Percentiles rank a stretch among this genome's conserved stretches.
These are phyloP conservation scores for Dictyostelium purpureum DNA, from an alignment of 78 protist species.

Conservation along the genomic window DNA sequence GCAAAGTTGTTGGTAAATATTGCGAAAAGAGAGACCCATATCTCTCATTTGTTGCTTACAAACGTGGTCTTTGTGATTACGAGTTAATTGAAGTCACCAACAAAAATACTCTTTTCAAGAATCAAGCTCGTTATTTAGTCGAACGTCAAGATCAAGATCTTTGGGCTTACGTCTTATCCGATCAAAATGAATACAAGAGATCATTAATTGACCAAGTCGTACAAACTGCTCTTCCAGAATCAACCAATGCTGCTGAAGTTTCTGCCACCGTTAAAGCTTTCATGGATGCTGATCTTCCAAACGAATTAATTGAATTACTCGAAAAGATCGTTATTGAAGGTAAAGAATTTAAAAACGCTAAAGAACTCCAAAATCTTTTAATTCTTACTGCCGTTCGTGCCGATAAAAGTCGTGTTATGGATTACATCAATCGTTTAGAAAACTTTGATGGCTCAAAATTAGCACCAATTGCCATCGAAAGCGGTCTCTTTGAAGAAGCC, in stretches of 20 bases:
- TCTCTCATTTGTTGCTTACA: slow-evolving; percentile 94
- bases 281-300: slow-evolving; percentile 98
- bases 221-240: slow-evolving; percentile 97
- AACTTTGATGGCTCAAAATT: slow-evolving; percentile 98
- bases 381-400: slow-evolving; percentile 99
- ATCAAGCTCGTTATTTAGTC: slow-evolving; percentile 98
- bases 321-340: slow-evolving; percentile 98
- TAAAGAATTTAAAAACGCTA: slow-evolving; percentile 93
- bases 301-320: slow-evolving; percentile 99
- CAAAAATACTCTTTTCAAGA: slow-evolving; percentile 96
- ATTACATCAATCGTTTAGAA: slow-evolving; percentile 97
- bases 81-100: slow-evolving; percentile 97
- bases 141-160: slow-evolving; percentile 96
- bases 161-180: slow-evolving; percentile 96
- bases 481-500: slow-evolving; percentile 98
- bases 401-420: slow-evolving; percentile 93
- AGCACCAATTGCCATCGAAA: slow-evolving; percentile 94
- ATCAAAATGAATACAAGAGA: slow-evolving; percentile 90
- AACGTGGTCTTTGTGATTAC: slow-evolving; percentile 95
- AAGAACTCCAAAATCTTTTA: slow-evolving; percentile 98
- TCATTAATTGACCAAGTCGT: slow-evolving; percentile 95
- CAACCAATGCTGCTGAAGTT: slow-evolving; percentile 95
- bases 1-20: slow-evolving; percentile 93
- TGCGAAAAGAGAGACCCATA: slow-evolving; percentile 99
- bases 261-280: slow-evolving; percentile 98